Conservation (phyloP, 2,329 filamentous ascomycete species). For the Alternaria arbusti region DNA sequence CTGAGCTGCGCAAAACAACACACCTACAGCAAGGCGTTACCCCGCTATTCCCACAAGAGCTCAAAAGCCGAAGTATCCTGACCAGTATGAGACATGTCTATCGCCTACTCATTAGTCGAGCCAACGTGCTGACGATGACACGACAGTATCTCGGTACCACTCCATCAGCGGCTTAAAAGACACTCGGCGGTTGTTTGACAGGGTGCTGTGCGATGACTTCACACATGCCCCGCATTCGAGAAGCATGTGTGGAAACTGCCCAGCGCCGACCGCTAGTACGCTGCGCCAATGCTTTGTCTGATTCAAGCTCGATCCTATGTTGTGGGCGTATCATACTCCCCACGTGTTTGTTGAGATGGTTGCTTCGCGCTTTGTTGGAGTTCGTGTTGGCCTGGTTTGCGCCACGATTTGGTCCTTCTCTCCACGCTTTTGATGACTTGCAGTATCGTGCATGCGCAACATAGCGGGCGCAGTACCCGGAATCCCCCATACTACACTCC, state of each 20-base stretch:
- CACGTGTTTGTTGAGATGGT: constrained; percentile 1
- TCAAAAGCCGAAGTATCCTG: background rate
- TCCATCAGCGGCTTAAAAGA: background rate
- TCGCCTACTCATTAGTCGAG: background rate
- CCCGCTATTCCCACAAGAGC: background rate
- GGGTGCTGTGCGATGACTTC: background rate
- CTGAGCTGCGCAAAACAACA: background rate
- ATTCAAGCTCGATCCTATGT: background rate
- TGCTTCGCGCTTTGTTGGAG: background rate
- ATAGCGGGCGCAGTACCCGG: background rate
- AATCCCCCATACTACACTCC: background rate
- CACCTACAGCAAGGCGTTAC: background rate
- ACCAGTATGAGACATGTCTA: background rate
- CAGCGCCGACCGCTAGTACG: background rate
- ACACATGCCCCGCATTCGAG: background rate
- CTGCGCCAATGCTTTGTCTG: background rate
- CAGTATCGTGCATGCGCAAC: background rate
- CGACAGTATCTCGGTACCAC: background rate
- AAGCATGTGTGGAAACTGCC: background rate
- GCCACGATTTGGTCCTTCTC: background rate
- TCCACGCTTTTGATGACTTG: background rate
- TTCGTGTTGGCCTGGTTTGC: background rate
- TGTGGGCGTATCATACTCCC: constrained; percentile 1
- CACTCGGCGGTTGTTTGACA: background rate
- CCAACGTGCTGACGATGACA: background rate